phyloP scores from a whole-genome alignment of 129 eudicot species.

The Glebionis coronaria region DNA sequence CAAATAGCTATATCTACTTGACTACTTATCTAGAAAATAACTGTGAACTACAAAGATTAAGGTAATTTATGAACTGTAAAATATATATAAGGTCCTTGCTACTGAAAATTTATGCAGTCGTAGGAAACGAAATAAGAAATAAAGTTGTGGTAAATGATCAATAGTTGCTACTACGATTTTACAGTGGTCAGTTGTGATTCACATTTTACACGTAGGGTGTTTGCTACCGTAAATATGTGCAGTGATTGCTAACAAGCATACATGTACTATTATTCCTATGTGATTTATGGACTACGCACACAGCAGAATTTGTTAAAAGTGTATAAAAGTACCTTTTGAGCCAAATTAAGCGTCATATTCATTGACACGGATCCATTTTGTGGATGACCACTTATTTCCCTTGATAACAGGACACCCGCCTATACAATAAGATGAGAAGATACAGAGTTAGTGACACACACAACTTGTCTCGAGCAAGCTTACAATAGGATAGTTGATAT shows the following conservation, averaged over 20 bases:
- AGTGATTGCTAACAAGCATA: not conserved
- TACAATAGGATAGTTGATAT: not conserved
- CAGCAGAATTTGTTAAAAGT: not conserved
- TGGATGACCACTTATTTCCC: slow-evolving; percentile 9
- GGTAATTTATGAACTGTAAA: too few species aligned
- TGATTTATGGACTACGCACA: not conserved
- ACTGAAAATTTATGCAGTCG: not conserved
- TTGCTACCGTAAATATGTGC: not conserved
- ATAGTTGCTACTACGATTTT: too few species aligned
- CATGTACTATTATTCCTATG: not conserved
- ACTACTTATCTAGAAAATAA: not conserved
- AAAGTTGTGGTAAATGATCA: too few species aligned
- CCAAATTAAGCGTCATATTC: not conserved
- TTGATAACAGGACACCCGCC: slow-evolving; percentile 14
- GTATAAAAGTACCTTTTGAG: not conserved
- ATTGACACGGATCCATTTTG: slow-evolving; percentile 9
- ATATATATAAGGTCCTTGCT: not conserved
- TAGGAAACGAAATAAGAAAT: too few species aligned
- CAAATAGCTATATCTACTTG: too few species aligned
- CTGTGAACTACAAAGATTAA: not conserved
- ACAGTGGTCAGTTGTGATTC: too few species aligned
- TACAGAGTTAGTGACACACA: not conserved
- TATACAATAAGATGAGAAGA: not conserved
- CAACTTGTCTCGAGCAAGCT: not conserved
- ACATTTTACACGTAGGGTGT: too few species aligned